phyloP scores from a whole-genome alignment of 305 asterid species.

The Solanum hybrid region DNA sequence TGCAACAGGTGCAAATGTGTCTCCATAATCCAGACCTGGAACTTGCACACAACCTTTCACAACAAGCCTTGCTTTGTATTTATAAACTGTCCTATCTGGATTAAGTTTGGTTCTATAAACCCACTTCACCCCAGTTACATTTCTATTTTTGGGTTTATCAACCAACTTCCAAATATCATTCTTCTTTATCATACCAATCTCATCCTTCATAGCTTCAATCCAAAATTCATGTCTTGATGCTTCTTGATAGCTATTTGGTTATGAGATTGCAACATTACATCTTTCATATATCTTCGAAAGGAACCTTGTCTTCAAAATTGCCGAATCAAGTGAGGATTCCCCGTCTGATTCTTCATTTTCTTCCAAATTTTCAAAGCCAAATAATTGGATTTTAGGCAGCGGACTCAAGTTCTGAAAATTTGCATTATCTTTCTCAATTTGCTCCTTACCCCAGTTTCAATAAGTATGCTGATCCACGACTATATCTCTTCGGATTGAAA shows the following conservation, averaged over 20 bases:
- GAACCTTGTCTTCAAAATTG: background rate
- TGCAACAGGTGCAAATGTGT: background rate
- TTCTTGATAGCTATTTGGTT: background rate
- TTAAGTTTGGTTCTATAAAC: background rate
- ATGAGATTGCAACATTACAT: background rate
- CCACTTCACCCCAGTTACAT: background rate
- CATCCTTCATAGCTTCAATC: background rate
- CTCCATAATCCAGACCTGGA: background rate
- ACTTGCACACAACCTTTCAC: no score
- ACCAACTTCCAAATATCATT: background rate
- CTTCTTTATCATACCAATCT: background rate
- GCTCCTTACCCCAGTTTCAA: background rate
- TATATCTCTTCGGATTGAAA: background rate
- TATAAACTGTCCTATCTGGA: background rate
- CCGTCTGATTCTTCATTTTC: background rate
- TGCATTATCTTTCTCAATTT: background rate
- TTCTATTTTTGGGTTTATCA: background rate
- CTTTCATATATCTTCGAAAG: background rate
- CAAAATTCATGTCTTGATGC: background rate
- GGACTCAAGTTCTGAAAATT: no score
- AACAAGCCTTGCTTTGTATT: background rate
- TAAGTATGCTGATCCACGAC: background rate
- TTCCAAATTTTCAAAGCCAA: background rate
- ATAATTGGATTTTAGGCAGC: background rate
- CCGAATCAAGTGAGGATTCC: background rate